phyloP scores from a whole-genome alignment of 2,329 filamentous ascomycete species.

The Tolypocladium tundrense region DNA sequence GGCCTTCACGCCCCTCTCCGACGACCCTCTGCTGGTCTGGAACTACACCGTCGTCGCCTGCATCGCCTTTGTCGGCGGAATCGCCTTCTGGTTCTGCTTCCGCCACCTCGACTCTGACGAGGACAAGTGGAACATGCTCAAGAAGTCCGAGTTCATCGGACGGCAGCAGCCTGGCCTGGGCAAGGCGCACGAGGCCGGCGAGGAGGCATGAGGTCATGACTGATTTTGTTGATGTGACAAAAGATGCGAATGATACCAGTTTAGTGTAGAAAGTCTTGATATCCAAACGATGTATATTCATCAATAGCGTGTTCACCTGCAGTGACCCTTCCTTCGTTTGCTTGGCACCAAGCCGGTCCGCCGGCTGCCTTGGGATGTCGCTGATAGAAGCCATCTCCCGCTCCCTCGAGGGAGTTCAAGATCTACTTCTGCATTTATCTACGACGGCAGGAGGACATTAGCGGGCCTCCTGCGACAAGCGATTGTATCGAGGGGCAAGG shows the following conservation, averaged over 20 bases:
- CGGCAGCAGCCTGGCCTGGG: conserved; percentile 22
- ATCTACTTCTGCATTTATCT: conserved; percentile 49
- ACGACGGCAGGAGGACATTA: not conserved
- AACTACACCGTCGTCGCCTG: conserved; percentile 58
- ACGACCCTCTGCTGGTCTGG: conserved; percentile 58
- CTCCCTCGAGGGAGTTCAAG: conserved; percentile 92
- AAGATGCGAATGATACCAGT: conserved; percentile 3
- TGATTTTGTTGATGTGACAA: not conserved
- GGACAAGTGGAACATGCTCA: conserved; percentile 56
- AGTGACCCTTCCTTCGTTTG: not conserved
- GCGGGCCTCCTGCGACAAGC: not conserved
- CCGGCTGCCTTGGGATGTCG: conserved; percentile 35
- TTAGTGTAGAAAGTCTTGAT: not conserved
- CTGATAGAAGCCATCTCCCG: conserved; percentile 89
- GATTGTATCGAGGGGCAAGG: not conserved
- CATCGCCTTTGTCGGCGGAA: conserved; percentile 47
- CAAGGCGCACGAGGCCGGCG: conserved; percentile 10
- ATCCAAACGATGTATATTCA: not conserved
- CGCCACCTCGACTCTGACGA: conserved; percentile 55
- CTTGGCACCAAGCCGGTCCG: not conserved
- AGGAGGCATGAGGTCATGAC: not conserved
- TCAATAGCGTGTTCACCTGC: not conserved
- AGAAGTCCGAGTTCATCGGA: conserved; percentile 32
- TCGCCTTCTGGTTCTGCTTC: conserved; percentile 60
- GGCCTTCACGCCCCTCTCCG: conserved; percentile 50